Evolutionary conservation across 306 rosid genomes (phyloP).

Genomic region (Casuarina cunninghamiana): DNA sequence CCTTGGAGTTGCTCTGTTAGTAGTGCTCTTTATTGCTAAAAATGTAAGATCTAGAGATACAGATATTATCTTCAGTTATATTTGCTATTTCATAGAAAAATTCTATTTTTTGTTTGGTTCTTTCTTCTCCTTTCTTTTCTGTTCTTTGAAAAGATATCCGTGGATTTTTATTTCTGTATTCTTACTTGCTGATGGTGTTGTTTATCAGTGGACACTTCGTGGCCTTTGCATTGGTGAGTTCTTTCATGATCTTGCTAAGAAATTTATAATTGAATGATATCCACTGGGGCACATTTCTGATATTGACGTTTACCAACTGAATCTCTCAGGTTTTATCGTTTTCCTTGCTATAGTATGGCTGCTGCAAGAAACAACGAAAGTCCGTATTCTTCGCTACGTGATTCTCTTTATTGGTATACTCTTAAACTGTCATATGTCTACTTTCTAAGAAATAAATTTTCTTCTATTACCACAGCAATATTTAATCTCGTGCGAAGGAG

Average conservation of each 20-base stretch:
- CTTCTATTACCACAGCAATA: conserved; percentile 4
- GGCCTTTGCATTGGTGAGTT: conserved; percentile 88
- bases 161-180: conserved; percentile 1
- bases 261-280: conserved; percentile 6
- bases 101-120: conserved; percentile 3
- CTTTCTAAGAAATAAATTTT: conserved; percentile 21
- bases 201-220: conserved; percentile 89
- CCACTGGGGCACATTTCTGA: not conserved
- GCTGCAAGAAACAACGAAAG: conserved; percentile 88
- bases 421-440: conserved; percentile 25
- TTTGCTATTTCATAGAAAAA: conserved; percentile 3
- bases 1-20: conserved; percentile 64
- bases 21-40: conserved; percentile 87
- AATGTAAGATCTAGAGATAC: conserved; percentile 58
- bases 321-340: conserved; percentile 72
- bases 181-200: conserved; percentile 23
- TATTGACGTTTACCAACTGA: conserved; percentile 29
- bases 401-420: conserved; percentile 84
- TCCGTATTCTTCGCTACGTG: conserved; percentile 77
- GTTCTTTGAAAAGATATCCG: not conserved
- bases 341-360: conserved; percentile 81
- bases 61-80: not conserved
- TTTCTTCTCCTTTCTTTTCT: conserved; percentile 1
- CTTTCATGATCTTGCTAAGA: conserved; percentile 22
- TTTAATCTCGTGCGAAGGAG: conserved; percentile 13